Conservation (phyloP, 345 rosid genomes). For the Ceriops zippeliana region DNA sequence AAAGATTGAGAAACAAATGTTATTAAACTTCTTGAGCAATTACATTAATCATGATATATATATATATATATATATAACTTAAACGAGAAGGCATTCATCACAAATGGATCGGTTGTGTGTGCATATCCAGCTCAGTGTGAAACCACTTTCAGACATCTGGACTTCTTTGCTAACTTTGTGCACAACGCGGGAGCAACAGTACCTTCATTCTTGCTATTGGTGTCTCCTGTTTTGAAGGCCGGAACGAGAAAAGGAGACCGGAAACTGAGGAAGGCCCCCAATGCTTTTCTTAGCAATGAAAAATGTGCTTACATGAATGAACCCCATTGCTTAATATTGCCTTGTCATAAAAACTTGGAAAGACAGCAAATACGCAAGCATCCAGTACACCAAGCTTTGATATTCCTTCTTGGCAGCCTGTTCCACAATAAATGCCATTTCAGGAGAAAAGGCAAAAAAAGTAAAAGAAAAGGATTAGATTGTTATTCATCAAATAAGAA, state of each 20-base stretch:
- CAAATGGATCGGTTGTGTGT: background rate
- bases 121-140: background rate
- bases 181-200: no score
- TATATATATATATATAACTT: background rate
- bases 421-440: conserved; percentile 36
- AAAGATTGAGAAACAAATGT: conserved; percentile 1
- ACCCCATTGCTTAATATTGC: conserved; percentile 37
- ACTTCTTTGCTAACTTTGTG: no score
- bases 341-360: conserved; percentile 62
- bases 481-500: no score
- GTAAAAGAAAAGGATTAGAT: conserved; percentile 1
- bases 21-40: background rate
- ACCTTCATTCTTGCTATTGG: no score
- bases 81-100: background rate
- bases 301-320: conserved; percentile 33
- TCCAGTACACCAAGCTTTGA: conserved; percentile 57
- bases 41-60: background rate
- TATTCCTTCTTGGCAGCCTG: conserved; percentile 65
- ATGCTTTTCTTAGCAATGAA: no score
- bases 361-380: conserved; percentile 60
- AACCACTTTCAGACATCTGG: background rate
- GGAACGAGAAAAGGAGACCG: no score
- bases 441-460: conserved; percentile 8
- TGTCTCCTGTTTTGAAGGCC: no score
- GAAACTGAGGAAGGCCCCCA: no score